Evolutionary conservation across 352 stramenopile genomes (phyloP), one percentile per base, ranked within the genome.

Genomic region (Pythium vanterpoolii): DNA sequence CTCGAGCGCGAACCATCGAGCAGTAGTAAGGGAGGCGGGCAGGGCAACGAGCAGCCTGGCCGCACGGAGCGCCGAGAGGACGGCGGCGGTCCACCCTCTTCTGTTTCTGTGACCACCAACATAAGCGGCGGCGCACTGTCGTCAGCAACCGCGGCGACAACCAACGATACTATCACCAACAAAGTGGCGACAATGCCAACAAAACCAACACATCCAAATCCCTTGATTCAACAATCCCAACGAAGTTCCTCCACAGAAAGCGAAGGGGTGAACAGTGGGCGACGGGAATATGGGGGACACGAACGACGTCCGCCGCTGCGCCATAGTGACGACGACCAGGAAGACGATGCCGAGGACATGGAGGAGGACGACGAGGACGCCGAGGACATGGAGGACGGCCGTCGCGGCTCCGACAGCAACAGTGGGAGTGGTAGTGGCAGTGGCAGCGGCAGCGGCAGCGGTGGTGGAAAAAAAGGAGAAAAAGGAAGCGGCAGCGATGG

Each of bases 141-240:
- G 56, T 62, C 56, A 62, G 45, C 56, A 55, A 50, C 26, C 44
- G n/a, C 56, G 26, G 49, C 45, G 56, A 62, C 56, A n/a, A 62
- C 24, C 55, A 48, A 2, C 23, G 19, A 31, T 9, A 18, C n/a
- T 36, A 57, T 24, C 50, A 45, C 8, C 47, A 55, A 43, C 50
- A 57, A 57, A 57, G n/a, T 18, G 16, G 26, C 51, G 18, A 43
- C 9, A 23, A 33, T 38, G 36, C 16, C 50, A 38, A 49, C 36
- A 9, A 33, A 38, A 27, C 39, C 38, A 40, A 45, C 53, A 16
- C 14, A 40, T 16, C n/a, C 34, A 16, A 40, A 40, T 16, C n/a
- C 34, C 5, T 3, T 40, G 5, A 16, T 40, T 6, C 33, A 45
- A 45, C 48, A 44, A 31, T 40, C 33, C 45, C 38, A 30, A 39